These are phyloP conservation scores for Brasilioporus rufonigricans DNA, from an alignment of 768 basidiomycete genomes.

Conservation along the genomic window DNA sequence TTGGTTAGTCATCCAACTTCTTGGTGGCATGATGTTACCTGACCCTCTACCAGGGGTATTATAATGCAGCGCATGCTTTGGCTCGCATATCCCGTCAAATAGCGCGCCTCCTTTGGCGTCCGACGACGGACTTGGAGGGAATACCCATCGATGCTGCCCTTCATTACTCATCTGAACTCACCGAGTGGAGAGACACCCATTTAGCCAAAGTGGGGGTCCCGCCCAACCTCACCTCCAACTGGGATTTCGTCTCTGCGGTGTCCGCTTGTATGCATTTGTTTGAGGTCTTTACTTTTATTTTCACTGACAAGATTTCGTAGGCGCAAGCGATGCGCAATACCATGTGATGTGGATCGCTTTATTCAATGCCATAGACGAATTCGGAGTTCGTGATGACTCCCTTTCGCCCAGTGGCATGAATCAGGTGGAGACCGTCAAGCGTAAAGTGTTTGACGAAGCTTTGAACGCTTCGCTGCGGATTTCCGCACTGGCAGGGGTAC, in stretches of 20 bases:
- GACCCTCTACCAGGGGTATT: slow-evolving; percentile 62
- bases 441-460: slow-evolving; percentile 77
- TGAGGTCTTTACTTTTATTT: neutral
- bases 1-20: slow-evolving; percentile 48
- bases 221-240: slow-evolving; percentile 74
- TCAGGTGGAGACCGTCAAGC: slow-evolving; percentile 62
- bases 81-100: slow-evolving; percentile 81
- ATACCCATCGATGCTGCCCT: slow-evolving; percentile 66
- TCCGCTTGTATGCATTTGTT: slow-evolving; percentile 48
- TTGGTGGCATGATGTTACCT: slow-evolving; percentile 4
- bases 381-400: slow-evolving; percentile 66
- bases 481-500: slow-evolving; percentile 81
- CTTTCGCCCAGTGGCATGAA: slow-evolving; percentile 41
- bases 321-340: slow-evolving; percentile 85
- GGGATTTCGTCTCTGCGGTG: slow-evolving; percentile 87
- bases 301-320: slow-evolving; percentile 29
- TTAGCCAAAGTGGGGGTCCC: slow-evolving; percentile 83
- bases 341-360: slow-evolving; percentile 91
- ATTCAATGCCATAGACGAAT: slow-evolving; percentile 81
- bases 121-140: slow-evolving; percentile 72
- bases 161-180: slow-evolving; percentile 53
- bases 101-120: slow-evolving; percentile 78
- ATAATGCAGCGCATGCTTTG: slow-evolving; percentile 78
- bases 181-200: slow-evolving; percentile 74
- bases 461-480: slow-evolving; percentile 84